phyloP scores from a whole-genome alignment of 2,329 filamentous ascomycete species.

The Fusarium haematococcum region DNA sequence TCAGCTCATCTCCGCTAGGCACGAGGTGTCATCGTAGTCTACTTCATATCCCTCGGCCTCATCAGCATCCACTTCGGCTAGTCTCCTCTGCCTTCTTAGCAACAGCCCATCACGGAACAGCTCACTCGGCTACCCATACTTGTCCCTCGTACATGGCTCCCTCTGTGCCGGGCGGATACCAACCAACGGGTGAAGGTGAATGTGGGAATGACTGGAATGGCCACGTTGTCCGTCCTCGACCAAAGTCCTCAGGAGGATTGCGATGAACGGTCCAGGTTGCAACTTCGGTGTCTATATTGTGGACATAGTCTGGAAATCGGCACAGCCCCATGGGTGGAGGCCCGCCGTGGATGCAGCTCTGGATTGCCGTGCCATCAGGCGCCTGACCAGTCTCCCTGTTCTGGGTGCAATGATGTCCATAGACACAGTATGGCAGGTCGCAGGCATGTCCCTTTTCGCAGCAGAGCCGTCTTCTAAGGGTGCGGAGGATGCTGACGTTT shows the following conservation, averaged over 20 bases:
- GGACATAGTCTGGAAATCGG: neutral
- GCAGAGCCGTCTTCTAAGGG: too few species aligned
- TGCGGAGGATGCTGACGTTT: too few species aligned
- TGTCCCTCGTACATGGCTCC: too few species aligned
- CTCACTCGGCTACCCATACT: neutral
- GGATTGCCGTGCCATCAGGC: neutral
- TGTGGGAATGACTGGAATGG: neutral
- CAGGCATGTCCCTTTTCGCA: too few species aligned
- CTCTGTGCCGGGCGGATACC: neutral
- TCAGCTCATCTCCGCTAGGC: too few species aligned
- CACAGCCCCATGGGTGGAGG: neutral
- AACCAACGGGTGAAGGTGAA: neutral
- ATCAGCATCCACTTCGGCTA: too few species aligned
- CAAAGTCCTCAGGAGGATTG: neutral
- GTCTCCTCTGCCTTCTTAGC: too few species aligned
- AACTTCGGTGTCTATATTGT: neutral
- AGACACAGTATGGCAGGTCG: too few species aligned
- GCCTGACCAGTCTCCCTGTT: too few species aligned
- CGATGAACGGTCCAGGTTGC: neutral
- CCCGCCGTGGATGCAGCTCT: neutral
- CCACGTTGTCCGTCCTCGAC: neutral
- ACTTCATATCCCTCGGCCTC: too few species aligned
- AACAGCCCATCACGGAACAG: neutral
- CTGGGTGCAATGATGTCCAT: too few species aligned
- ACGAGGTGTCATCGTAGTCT: too few species aligned